Conservation (phyloP, 805 yeast species). For the Candida maris region DNA sequence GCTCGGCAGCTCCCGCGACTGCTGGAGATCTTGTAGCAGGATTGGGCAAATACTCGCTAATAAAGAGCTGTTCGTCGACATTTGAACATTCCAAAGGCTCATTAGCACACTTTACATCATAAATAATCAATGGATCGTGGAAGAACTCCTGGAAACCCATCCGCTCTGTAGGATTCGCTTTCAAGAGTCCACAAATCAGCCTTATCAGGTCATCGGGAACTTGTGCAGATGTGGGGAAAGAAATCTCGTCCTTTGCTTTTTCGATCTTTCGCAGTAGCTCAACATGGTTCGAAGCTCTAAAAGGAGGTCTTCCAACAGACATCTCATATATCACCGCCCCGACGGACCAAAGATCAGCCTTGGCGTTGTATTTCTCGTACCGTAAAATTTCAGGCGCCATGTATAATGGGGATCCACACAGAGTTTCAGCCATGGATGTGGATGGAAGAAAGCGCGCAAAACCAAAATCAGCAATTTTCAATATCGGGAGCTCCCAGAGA, state of each 20-base stretch:
- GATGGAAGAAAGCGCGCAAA: conserved; percentile 93
- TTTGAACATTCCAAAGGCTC: conserved; percentile 63
- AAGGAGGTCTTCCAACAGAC: conserved; percentile 96
- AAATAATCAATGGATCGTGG: conserved; percentile 59
- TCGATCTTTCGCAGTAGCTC: conserved; percentile 86
- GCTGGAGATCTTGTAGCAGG: conserved; percentile 6
- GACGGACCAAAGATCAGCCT: conserved; percentile 97
- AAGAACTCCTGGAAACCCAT: conserved; percentile 89
- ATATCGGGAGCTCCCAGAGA: conserved; percentile 80
- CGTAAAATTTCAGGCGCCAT: conserved; percentile 98
- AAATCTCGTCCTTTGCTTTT: conserved; percentile 69
- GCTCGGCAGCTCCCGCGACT: conserved; percentile 8
- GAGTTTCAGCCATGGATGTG: conserved; percentile 91
- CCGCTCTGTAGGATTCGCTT: conserved; percentile 82
- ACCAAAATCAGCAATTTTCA: conserved; percentile 96
- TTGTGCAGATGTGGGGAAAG: conserved; percentile 67
- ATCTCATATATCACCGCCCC: conserved; percentile 96
- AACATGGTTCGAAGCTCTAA: conserved; percentile 88
- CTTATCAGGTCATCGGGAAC: conserved; percentile 62
- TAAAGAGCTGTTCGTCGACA: conserved; percentile 75
- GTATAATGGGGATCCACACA: conserved; percentile 95
- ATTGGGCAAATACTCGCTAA: conserved; percentile 64
- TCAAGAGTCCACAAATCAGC: conserved; percentile 71
- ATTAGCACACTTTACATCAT: conserved; percentile 49
- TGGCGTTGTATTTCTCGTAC: conserved; percentile 93